phyloP scores from a whole-genome alignment of 768 basidiomycete species.

The Psilocybe subaeruginosa region DNA sequence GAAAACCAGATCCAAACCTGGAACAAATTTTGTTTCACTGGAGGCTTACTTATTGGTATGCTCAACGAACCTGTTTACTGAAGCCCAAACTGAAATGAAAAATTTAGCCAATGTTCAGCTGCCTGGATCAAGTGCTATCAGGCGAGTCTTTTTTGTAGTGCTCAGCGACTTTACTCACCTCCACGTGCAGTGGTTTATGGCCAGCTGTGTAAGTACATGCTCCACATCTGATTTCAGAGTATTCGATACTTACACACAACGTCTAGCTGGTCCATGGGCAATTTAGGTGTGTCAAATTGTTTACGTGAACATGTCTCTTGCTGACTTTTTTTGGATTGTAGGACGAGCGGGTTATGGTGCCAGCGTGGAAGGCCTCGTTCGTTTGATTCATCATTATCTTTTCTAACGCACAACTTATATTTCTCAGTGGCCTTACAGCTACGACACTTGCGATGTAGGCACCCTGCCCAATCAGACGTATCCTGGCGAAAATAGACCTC shows the following conservation, averaged over 20 bases:
- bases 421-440: conserved; percentile 64
- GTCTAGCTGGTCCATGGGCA: conserved; percentile 43
- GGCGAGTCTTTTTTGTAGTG: conserved; percentile 15
- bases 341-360: conserved; percentile 74
- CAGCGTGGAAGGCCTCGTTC: conserved; percentile 61
- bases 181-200: conserved; percentile 35
- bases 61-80: neutral
- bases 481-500: conserved; percentile 52
- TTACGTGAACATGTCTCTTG: conserved; percentile 36
- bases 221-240: neutral
- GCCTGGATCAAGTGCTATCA: conserved; percentile 29
- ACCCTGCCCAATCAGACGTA: conserved; percentile 78
- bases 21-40: conserved; percentile 79
- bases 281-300: conserved; percentile 44
- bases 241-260: neutral
- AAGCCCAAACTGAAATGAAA: too few species aligned
- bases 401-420: neutral
- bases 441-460: conserved; percentile 79
- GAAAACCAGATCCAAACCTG: conserved; percentile 37
- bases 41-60: conserved; percentile 61
- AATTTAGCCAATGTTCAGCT: conserved; percentile 28
- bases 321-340: conserved; percentile 10
- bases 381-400: neutral
- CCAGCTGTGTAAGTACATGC: conserved; percentile 34
- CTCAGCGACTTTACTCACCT: neutral